These are phyloP conservation scores for Oropetium thomaeum DNA, from an alignment of 176 grass and related monocot species.

Conservation along the genomic window DNA sequence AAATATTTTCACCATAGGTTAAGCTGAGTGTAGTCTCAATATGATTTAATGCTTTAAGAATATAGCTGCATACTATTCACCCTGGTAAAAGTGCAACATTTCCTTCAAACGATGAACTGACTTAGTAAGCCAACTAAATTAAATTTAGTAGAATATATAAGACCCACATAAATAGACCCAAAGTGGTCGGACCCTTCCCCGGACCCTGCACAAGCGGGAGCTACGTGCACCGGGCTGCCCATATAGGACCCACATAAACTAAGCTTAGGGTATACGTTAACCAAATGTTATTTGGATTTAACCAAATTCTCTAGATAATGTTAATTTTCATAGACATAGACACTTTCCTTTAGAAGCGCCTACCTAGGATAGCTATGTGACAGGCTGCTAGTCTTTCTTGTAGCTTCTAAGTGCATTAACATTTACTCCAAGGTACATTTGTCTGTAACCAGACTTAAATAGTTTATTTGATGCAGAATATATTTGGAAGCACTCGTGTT, in stretches of 20 bases:
- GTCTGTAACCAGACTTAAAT: constrained; percentile 3
- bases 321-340: background rate
- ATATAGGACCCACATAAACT: background rate
- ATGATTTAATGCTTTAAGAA: constrained; percentile 7
- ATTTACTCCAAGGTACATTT: constrained; percentile 20
- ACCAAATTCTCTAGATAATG: background rate
- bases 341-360: background rate
- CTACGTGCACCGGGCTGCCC: no score
- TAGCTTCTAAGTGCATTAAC: background rate
- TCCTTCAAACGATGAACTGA: background rate
- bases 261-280: background rate
- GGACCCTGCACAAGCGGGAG: no score
- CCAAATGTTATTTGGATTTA: background rate
- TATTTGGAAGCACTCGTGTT: constrained; percentile 76
- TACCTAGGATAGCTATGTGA: background rate
- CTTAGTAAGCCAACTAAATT: constrained; percentile 5
- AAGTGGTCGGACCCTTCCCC: no score
- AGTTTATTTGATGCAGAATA: constrained; percentile 61
- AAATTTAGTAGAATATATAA: background rate
- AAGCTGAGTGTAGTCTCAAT: background rate
- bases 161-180: background rate
- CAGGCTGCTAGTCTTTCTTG: background rate
- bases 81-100: background rate
- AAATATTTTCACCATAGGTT: constrained; percentile 12
- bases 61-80: constrained; percentile 9